Percentiles rank a stretch among this genome's conserved stretches.
phyloP scores from a whole-genome alignment of 148 eudicot species.

The Silene conica region DNA sequence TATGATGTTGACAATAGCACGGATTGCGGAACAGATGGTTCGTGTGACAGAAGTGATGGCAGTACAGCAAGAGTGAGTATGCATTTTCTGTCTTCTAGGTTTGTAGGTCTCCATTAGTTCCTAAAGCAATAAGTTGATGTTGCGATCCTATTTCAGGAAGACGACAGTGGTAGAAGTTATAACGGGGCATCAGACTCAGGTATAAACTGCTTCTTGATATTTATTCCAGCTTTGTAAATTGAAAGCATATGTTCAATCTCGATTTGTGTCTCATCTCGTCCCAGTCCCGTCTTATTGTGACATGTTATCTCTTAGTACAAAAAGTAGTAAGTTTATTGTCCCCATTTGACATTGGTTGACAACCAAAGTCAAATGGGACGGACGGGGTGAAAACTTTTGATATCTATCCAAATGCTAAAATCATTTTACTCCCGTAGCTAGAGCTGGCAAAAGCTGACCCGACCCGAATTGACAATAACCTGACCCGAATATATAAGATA shows the following conservation, averaged over 20 bases:
- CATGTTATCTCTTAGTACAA: no score
- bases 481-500: no score
- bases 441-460: no score
- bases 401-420: no score
- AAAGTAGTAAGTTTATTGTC: no score
- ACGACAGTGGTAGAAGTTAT: constrained; percentile 29
- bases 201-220: constrained; percentile 8
- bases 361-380: no score
- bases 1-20: constrained; percentile 28
- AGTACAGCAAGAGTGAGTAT: constrained; percentile 42
- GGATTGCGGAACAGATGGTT: constrained; percentile 47
- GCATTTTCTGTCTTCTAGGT: background rate
- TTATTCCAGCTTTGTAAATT: background rate
- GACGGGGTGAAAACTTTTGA: no score
- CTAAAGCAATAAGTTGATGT: background rate
- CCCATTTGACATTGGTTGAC: no score
- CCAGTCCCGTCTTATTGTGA: no score
- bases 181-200: constrained; percentile 37
- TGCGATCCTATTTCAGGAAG: constrained; percentile 30
- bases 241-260: background rate
- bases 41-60: constrained; percentile 45
- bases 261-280: no score
- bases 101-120: constrained; percentile 7
- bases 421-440: background rate
- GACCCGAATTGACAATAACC: no score